A percentile compares a stretch with the other conserved stretches of the same genome.
Evolutionary conservation across 2,329 filamentous ascomycete genomes (phyloP).

Genomic region (Sphaerulina populicola): DNA sequence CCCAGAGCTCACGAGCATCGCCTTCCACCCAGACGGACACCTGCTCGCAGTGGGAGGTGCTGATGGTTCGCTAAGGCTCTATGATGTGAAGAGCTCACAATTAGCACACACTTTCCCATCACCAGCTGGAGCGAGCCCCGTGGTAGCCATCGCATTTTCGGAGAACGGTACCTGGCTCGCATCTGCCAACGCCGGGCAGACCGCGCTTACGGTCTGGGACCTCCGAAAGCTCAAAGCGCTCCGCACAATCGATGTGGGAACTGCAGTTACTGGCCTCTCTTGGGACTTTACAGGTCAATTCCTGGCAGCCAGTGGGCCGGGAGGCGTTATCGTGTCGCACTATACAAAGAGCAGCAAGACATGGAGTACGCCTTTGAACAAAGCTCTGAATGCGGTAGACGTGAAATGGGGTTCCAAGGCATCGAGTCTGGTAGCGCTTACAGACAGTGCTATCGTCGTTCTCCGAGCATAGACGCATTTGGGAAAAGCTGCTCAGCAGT

Average conservation of each 20-base stretch:
- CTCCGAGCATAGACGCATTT: constrained; percentile 38
- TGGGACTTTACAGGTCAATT: constrained; percentile 98
- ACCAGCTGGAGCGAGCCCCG: constrained; percentile 48
- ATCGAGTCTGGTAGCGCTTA: constrained; percentile 65
- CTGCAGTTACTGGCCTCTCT: constrained; percentile 62
- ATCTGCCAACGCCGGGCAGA: constrained; percentile 67
- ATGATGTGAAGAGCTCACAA: constrained; percentile 71
- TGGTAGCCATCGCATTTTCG: constrained; percentile 74
- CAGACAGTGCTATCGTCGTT: constrained; percentile 68
- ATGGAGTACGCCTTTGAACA: constrained; percentile 80
- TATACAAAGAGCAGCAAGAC: constrained; percentile 79
- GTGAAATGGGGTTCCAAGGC: constrained; percentile 71
- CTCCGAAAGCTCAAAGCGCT: constrained; percentile 73
- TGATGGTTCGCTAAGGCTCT: constrained; percentile 76
- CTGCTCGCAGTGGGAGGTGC: constrained; percentile 77
- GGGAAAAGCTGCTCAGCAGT: background rate
- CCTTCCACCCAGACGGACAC: constrained; percentile 96
- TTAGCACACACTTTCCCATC: constrained; percentile 62
- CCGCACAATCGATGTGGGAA: constrained; percentile 80
- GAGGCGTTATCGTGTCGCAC: constrained; percentile 77
- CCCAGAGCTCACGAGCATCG: constrained; percentile 62
- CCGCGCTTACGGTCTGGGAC: constrained; percentile 78
- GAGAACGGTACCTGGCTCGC: constrained; percentile 97
- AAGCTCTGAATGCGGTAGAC: constrained; percentile 62
- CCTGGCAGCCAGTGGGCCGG: constrained; percentile 69